These are phyloP conservation scores for Phytomonas sp. DNA, from an alignment of 208 protist species.

Conservation along the genomic window DNA sequence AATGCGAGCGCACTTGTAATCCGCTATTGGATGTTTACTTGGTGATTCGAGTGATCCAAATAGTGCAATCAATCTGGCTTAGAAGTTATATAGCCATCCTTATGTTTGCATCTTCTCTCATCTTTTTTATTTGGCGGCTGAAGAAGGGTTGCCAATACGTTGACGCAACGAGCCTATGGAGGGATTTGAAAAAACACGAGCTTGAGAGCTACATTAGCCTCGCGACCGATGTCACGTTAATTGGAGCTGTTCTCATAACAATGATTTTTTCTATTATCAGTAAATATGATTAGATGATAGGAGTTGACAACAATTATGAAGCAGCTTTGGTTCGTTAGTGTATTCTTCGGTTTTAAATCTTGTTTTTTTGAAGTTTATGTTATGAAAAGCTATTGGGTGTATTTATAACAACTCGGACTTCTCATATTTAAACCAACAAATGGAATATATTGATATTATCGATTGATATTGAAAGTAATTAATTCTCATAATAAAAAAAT, in stretches of 20 bases:
- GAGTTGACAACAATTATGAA: neutral
- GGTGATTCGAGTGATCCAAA: constrained; percentile 48
- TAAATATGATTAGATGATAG: constrained; percentile 25
- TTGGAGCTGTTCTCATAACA: constrained; percentile 41
- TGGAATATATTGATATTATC: neutral
- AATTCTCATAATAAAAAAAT: neutral
- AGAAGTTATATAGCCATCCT: constrained; percentile 35
- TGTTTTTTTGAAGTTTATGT: neutral
- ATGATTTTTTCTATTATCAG: constrained; percentile 68
- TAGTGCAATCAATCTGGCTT: constrained; percentile 43
- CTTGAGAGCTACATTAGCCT: constrained; percentile 54
- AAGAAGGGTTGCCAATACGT: constrained; percentile 45
- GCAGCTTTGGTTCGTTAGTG: neutral
- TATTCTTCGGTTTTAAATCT: neutral
- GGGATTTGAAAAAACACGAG: constrained; percentile 54
- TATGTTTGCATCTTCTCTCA: constrained; percentile 23
- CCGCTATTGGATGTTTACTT: constrained; percentile 70
- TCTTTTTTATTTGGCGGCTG: constrained; percentile 42
- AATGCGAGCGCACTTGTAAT: constrained; percentile 75
- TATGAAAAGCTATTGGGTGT: neutral
- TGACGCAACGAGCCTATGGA: constrained; percentile 75
- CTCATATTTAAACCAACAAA: neutral
- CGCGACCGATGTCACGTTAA: constrained; percentile 38
- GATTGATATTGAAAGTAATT: neutral
- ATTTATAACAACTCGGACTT: neutral